A percentile compares a stretch with the other conserved stretches of the same genome.
These are phyloP conservation scores for Mycena venus DNA, from an alignment of 768 basidiomycete genomes.

Conservation along the genomic window DNA sequence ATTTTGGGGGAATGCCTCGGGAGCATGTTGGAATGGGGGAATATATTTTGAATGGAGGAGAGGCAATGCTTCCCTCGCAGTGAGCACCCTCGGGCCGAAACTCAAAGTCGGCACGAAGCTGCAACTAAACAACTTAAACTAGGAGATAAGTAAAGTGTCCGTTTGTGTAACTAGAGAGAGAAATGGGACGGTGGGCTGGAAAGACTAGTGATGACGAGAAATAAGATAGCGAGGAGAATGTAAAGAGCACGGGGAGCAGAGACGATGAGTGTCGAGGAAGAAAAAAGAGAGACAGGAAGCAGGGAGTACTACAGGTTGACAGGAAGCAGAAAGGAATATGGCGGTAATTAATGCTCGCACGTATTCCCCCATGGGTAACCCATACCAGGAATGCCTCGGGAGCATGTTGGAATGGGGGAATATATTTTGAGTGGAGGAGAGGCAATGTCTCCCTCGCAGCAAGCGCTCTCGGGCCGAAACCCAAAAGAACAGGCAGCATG, in stretches of 20 bases:
- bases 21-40: neutral
- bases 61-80: slow-evolving; percentile 5
- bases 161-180: too few relatives aligned
- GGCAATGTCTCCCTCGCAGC: slow-evolving; percentile 4
- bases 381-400: neutral
- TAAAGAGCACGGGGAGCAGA: neutral
- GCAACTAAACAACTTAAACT: too few relatives aligned
- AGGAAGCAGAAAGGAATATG: too few relatives aligned
- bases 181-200: too few relatives aligned
- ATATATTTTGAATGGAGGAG: neutral
- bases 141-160: too few relatives aligned
- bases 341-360: too few relatives aligned
- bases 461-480: slow-evolving; percentile 5
- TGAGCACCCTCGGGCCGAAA: neutral
- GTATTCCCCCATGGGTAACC: neutral
- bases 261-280: neutral
- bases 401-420: neutral
- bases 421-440: neutral
- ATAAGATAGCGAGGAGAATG: neutral
- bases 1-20: neutral
- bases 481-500: slow-evolving; percentile 6
- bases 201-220: neutral
- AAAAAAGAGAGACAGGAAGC: neutral
- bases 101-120: too few relatives aligned
- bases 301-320: too few relatives aligned